Evolutionary conservation across 1,284 basidiomycete species (phyloP), one percentile per base, ranked within the genome.

Genomic region (Gymnopus androsaceus): DNA sequence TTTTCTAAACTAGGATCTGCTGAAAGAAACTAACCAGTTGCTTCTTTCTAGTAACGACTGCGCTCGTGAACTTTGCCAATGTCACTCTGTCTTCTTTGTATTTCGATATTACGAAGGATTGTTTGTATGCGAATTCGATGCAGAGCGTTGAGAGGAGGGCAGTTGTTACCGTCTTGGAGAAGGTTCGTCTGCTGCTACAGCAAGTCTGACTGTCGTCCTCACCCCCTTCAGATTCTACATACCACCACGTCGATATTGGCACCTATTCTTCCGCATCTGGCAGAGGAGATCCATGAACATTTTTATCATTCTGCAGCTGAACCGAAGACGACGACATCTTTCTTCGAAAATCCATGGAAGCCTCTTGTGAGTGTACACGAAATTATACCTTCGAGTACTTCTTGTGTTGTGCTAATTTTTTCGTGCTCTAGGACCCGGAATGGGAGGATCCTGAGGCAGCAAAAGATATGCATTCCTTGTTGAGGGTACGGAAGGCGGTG

Each of bases 101-200:
- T 73, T 92, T 98, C 61, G 94, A 96, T 66, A 85, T 93, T 45
- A 90, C 85, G 52, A 98, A 98, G 71, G 96, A 98, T 70, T 82
- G 83, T 36, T 75, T 99, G 4, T 99, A 99, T 68, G 90, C 92
- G 30, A 82, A 93, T 64, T 69, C 74, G 3, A 58, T 71, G 1
- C 65, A 77, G 11, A 82, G 82, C 58, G 61, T 71, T 1, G 77
- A 85, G 46, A 83, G 96, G 11, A 75, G 81, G 53, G 80, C 82
- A 0, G 78, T 90, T 17, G 69, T 95, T 2, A 84, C 87, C 2
- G 89, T 93, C 0, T 74, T 98, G 14, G 78, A 87, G 53, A 80
- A 90, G 68, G 91, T 94, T 30, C 28, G 33, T 1, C 56, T 59
- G 78, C n/a, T 3, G 14, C 60, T 3, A 25, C 61, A 1, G 37